A percentile compares a stretch with the other conserved stretches of the same genome.
Conservation (phyloP, 2,329 filamentous ascomycete species). For the Fusarium pseudocircinatum region DNA sequence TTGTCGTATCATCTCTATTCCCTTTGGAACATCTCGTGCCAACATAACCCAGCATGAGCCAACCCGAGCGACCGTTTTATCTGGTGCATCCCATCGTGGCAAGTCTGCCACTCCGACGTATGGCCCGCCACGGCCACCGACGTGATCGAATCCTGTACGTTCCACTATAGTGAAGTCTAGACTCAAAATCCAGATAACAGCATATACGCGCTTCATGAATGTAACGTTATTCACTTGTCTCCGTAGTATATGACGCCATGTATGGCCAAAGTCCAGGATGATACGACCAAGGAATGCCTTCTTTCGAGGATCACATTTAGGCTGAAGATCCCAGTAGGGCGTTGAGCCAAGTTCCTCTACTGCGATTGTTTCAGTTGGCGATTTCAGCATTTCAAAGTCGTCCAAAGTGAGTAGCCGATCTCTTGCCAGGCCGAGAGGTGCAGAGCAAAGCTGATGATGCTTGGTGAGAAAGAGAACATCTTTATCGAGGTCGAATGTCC, state of each 20-base stretch:
- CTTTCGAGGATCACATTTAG: not conserved
- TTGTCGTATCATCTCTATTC: conserved; percentile 22
- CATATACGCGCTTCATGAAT: conserved; percentile 32
- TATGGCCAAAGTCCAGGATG: conserved; percentile 26
- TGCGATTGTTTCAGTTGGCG: not conserved
- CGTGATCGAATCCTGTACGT: conserved; percentile 17
- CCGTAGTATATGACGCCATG: conserved; percentile 38
- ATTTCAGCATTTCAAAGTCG: conserved; percentile 15
- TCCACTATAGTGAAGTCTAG: not conserved
- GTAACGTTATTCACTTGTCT: conserved; percentile 19
- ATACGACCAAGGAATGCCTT: conserved; percentile 24
- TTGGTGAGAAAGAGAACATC: not conserved
- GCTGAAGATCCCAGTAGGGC: conserved; percentile 27
- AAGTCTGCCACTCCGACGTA: conserved; percentile 26
- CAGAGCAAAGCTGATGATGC: not conserved
- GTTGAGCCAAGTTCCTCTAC: too few relatives aligned
- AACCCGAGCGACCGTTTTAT: conserved; percentile 6
- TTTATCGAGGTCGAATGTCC: conserved; percentile 2
- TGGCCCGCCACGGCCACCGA: not conserved
- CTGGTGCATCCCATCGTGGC: conserved; percentile 26
- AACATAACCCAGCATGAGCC: conserved; percentile 33
- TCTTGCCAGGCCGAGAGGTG: conserved; percentile 9
- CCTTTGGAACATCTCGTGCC: conserved; percentile 8
- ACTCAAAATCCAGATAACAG: conserved; percentile 16
- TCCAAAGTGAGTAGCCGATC: conserved; percentile 20